These are phyloP conservation scores for Trichosporon coremiiforme DNA, from an alignment of 1,284 basidiomycete species.

Conservation along the genomic window DNA sequence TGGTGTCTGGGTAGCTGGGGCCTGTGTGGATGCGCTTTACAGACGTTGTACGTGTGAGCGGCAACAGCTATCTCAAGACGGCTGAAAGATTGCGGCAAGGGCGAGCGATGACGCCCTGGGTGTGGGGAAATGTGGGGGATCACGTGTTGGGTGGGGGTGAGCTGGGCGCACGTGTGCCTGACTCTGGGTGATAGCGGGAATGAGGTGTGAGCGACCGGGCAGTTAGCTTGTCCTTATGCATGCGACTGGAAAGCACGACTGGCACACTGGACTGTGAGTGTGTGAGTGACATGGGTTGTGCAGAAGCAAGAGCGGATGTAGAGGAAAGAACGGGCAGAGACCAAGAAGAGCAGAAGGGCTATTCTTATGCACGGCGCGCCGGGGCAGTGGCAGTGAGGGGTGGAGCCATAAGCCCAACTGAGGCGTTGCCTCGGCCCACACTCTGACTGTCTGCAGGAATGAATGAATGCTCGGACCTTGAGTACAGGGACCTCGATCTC, in stretches of 20 bases:
- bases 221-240: no score
- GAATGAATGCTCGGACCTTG: no score
- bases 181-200: no score
- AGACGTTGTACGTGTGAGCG: no score
- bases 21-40: neutral
- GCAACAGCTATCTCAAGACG: neutral
- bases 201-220: no score
- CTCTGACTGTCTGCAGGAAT: no score
- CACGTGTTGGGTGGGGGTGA: neutral
- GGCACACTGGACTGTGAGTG: neutral
- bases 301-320: neutral
- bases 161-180: neutral
- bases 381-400: no score
- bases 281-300: neutral
- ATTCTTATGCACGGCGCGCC: neutral
- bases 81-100: neutral
- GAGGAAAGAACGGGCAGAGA: neutral
- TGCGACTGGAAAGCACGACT: no score
- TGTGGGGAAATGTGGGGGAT: slow-evolving; percentile 13
- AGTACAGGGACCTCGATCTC: no score
- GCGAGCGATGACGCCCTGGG: neutral
- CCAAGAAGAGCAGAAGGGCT: neutral
- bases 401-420: no score
- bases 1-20: neutral
- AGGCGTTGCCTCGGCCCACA: no score